A percentile compares a stretch with the other conserved stretches of the same genome.
These are phyloP conservation scores for Sutorius australiensis DNA, from an alignment of 768 basidiomycete genomes.

Conservation along the genomic window DNA sequence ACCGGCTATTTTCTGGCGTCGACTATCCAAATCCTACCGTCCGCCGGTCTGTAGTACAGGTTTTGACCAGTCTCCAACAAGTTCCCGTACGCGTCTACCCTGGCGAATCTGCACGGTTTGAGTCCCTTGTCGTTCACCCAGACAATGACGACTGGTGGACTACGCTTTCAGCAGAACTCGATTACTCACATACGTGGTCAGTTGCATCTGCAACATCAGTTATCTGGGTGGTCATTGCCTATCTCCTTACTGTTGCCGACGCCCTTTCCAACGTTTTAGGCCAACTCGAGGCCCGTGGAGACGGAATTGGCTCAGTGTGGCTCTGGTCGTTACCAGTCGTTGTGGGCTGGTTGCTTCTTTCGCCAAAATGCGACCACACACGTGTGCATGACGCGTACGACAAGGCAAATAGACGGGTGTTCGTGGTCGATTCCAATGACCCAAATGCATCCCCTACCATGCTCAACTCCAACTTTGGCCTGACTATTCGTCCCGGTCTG, in stretches of 20 bases:
- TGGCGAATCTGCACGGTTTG: constrained; percentile 26
- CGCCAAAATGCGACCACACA: constrained; percentile 36
- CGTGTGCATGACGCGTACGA: constrained; percentile 24
- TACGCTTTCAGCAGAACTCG: constrained; percentile 29
- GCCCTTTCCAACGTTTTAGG: constrained; percentile 15
- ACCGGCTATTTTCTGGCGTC: constrained; percentile 28
- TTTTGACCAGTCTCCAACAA: constrained; percentile 42
- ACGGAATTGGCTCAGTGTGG: constrained; percentile 40
- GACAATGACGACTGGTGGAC: constrained; percentile 44
- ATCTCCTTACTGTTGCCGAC: constrained; percentile 21
- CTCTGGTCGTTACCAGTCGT: constrained; percentile 42
- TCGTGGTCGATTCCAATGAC: background rate
- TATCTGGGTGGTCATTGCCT: constrained; percentile 43
- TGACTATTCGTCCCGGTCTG: constrained; percentile 14
- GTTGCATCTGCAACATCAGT: constrained; percentile 39
- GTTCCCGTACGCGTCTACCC: constrained; percentile 34
- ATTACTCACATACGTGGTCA: constrained; percentile 40
- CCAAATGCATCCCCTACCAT: background rate
- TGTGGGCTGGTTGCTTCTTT: constrained; percentile 39
- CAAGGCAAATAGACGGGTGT: constrained; percentile 10
- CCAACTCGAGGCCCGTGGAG: constrained; percentile 32
- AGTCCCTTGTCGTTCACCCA: constrained; percentile 41
- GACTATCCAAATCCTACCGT: constrained; percentile 19
- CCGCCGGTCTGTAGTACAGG: constrained; percentile 25
- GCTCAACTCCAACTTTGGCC: constrained; percentile 6